A percentile compares a stretch with the other conserved stretches of the same genome.
These are phyloP conservation scores for Solanum ossicruentum DNA, from an alignment of 257 asterid genomes.

Conservation along the genomic window DNA sequence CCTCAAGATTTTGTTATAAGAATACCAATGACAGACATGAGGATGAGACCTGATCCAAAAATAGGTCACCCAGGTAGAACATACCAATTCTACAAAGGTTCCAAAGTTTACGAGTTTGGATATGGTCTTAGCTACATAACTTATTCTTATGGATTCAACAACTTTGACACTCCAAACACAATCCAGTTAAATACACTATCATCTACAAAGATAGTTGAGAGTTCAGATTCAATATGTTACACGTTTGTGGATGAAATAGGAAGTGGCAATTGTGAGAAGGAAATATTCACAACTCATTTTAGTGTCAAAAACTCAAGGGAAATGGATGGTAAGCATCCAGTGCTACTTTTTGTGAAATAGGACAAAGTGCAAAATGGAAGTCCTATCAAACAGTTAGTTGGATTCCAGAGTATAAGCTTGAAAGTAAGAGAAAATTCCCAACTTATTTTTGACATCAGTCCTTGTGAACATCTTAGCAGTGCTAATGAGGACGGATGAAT, in stretches of 20 bases:
- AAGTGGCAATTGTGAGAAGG: slow-evolving; percentile 27
- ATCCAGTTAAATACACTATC: slow-evolving; percentile 23
- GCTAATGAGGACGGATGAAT: slow-evolving; percentile 53
- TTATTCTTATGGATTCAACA: slow-evolving; percentile 29
- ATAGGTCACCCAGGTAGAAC: slow-evolving; percentile 67
- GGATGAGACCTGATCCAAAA: slow-evolving; percentile 59
- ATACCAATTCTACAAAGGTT: slow-evolving; percentile 56
- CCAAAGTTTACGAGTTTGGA: slow-evolving; percentile 56
- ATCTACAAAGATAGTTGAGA: neutral
- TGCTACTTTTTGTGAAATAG: slow-evolving; percentile 33
- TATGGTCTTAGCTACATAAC: slow-evolving; percentile 70
- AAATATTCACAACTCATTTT: slow-evolving; percentile 34
- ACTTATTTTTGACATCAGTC: slow-evolving; percentile 38
- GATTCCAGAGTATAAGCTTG: slow-evolving; percentile 45
- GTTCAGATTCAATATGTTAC: slow-evolving; percentile 6
- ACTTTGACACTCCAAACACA: slow-evolving; percentile 30
- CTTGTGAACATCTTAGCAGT: slow-evolving; percentile 59
- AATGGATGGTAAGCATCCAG: slow-evolving; percentile 54
- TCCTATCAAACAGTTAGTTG: slow-evolving; percentile 48
- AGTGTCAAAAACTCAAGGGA: slow-evolving; percentile 46
- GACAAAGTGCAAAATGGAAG: slow-evolving; percentile 3
- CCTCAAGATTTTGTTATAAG: slow-evolving; percentile 37
- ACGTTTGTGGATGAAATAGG: slow-evolving; percentile 32
- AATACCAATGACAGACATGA: slow-evolving; percentile 84
- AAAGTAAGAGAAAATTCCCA: slow-evolving; percentile 26